Conservation (phyloP, 805 yeast species). For the Wickerhamomyces sydowiorum region DNA sequence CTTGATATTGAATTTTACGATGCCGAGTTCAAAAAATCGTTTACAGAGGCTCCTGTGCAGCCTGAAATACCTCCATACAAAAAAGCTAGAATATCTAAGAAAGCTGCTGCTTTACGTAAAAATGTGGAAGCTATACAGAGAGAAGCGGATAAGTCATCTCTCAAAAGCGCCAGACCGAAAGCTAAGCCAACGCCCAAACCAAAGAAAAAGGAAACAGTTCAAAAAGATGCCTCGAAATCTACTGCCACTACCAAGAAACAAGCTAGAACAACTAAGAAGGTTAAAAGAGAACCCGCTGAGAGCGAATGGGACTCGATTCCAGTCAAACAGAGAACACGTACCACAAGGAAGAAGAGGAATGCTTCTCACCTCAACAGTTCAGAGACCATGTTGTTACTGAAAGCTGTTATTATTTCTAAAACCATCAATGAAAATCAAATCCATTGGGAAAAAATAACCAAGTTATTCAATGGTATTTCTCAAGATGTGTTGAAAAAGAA, state of each 20-base stretch:
- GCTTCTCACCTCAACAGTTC: slow-evolving; percentile 11
- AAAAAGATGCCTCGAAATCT: no score
- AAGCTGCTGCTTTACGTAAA: not conserved
- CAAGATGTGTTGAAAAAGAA: slow-evolving; percentile 46
- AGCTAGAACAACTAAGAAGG: not conserved
- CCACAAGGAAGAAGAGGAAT: slow-evolving; percentile 11
- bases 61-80: not conserved
- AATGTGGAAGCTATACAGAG: not conserved
- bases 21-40: not conserved
- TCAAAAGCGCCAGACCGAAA: not conserved
- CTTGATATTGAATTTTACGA: not conserved
- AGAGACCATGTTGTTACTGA: slow-evolving; percentile 33
- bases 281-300: not conserved
- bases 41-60: not conserved
- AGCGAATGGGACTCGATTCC: not conserved
- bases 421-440: slow-evolving; percentile 52
- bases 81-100: not conserved
- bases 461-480: slow-evolving; percentile 36
- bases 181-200: not conserved
- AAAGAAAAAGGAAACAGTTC: not conserved
- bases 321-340: not conserved
- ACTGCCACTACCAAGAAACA: no score
- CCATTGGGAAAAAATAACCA: slow-evolving; percentile 59
- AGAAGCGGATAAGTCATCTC: no score
- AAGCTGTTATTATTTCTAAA: slow-evolving; percentile 63